Conservation (phyloP, 2,329 filamentous ascomycete species). For the Fusarium keratoplasticum region DNA sequence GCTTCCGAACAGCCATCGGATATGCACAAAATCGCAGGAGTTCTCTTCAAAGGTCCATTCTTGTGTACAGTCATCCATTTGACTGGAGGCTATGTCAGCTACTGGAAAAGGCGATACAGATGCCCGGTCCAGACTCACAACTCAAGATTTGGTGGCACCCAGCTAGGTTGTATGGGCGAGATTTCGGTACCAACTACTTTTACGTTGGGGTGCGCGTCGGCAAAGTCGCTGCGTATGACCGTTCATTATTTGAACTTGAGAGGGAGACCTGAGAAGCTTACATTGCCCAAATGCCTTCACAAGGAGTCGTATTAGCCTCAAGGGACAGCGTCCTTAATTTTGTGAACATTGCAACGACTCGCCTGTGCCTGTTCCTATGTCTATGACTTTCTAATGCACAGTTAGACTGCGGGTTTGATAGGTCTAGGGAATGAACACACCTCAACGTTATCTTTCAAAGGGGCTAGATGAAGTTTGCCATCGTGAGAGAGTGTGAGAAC, state of each 20-base stretch:
- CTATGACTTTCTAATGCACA: neutral
- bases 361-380: neutral
- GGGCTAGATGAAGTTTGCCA: slow-evolving; percentile 10
- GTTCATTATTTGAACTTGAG: neutral
- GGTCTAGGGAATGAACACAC: neutral
- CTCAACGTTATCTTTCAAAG: neutral
- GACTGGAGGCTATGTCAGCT: neutral
- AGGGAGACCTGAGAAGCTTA: neutral
- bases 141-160: slow-evolving; percentile 3
- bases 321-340: neutral
- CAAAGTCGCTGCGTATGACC: neutral
- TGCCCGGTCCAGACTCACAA: neutral
- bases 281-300: slow-evolving; percentile 11
- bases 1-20: slow-evolving; percentile 4
- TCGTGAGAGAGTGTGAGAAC: slow-evolving; percentile 2
- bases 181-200: neutral
- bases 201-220: neutral
- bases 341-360: neutral
- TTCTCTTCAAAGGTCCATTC: slow-evolving; percentile 7
- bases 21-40: neutral
- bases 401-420: neutral
- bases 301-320: neutral
- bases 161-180: neutral
- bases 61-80: slow-evolving; percentile 13
- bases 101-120: neutral